Percentiles rank a stretch among this genome's conserved stretches.
Evolutionary conservation across 2,329 filamentous ascomycete genomes (phyloP).

Genomic region (Fusarium sp.): DNA sequence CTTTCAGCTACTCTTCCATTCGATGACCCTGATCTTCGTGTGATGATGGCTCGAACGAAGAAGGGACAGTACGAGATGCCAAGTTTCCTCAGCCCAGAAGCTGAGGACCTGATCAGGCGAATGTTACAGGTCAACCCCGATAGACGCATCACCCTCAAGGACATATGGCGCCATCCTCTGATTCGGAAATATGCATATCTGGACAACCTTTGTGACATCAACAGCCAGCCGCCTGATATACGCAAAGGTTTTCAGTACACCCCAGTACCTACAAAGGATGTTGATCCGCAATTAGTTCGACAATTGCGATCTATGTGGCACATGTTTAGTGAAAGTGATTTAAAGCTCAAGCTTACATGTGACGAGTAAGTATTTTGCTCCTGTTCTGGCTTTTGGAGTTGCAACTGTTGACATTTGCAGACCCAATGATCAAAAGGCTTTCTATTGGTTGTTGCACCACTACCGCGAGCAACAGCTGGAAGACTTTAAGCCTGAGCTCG

Average conservation of each 20-base stretch:
- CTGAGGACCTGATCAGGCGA: conserved; percentile 78
- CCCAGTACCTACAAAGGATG: conserved; percentile 68
- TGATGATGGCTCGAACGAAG: conserved; percentile 70
- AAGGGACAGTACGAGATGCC: conserved; percentile 70
- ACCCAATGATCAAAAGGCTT: conserved; percentile 89
- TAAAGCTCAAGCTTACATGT: conserved; percentile 74
- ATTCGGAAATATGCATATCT: conserved; percentile 83
- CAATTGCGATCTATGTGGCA: conserved; percentile 94
- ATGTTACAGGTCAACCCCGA: conserved; percentile 84
- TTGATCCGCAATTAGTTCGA: conserved; percentile 83
- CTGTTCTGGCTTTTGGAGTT: background rate
- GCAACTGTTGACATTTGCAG: conserved; percentile 54
- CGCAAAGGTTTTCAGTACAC: conserved; percentile 70
- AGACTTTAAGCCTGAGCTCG: conserved; percentile 82
- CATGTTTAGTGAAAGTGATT: conserved; percentile 76
- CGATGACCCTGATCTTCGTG: conserved; percentile 69
- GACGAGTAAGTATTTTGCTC: conserved; percentile 62
- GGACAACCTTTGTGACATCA: conserved; percentile 69
- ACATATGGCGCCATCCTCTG: conserved; percentile 90
- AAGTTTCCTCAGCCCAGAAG: conserved; percentile 71
- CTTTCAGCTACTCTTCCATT: conserved; percentile 87
- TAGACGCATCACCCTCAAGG: conserved; percentile 78
- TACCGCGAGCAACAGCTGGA: conserved; percentile 88
- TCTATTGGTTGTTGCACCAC: conserved; percentile 85
- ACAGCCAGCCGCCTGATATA: conserved; percentile 63